These are phyloP conservation scores for Penicillium taxi DNA, from an alignment of 495 filamentous ascomycete species.

Conservation along the genomic window DNA sequence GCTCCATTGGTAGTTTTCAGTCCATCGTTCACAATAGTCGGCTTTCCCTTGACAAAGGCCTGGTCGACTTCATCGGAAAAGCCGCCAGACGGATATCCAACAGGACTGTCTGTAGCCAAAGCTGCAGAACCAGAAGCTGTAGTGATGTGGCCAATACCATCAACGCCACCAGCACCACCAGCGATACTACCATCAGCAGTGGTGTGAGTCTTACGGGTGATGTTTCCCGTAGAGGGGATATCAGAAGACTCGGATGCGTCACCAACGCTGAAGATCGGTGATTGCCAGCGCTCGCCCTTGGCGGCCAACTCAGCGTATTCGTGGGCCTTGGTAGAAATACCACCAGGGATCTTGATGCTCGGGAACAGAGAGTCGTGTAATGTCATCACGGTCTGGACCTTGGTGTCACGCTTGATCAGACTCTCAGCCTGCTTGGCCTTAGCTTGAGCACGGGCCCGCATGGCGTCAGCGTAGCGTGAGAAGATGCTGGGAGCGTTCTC, in stretches of 20 bases:
- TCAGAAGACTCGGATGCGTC: conserved; percentile 61
- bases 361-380: conserved; percentile 87
- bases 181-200: conserved; percentile 15
- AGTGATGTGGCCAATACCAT: conserved; percentile 1
- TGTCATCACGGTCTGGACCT: conserved; percentile 68
- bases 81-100: conserved; percentile 25
- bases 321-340: conserved; percentile 88
- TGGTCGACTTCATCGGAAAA: conserved; percentile 51
- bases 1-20: conserved; percentile 8
- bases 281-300: conserved; percentile 92
- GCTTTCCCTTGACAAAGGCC: conserved; percentile 38
- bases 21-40: conserved; percentile 8
- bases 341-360: conserved; percentile 77
- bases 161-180: conserved; percentile 5
- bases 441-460: conserved; percentile 63
- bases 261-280: conserved; percentile 86
- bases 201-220: conserved; percentile 61
- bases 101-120: conserved; percentile 7
- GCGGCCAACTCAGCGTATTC: conserved; percentile 82
- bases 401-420: conserved; percentile 55
- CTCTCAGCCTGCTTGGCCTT: conserved; percentile 64
- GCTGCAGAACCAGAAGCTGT: conserved; percentile 9
- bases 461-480: conserved; percentile 67
- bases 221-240: conserved; percentile 54
- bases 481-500: conserved; percentile 80